Conservation (phyloP, 768 basidiomycete species). For the Lyophyllum atratum region DNA sequence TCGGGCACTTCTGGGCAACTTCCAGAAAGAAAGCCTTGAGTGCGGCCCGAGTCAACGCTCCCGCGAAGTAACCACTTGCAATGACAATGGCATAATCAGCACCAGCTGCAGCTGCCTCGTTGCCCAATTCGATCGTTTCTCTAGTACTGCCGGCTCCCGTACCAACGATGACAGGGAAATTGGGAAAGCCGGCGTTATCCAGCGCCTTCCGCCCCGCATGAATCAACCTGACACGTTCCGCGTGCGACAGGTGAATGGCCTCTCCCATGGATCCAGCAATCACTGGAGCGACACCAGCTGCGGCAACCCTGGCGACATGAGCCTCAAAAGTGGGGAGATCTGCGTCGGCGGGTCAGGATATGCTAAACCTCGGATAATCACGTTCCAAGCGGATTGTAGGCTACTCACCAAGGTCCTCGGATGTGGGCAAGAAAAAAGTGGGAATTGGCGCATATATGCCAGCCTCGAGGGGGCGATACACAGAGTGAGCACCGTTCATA, state of each 20-base stretch:
- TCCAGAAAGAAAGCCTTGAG: conserved; percentile 81
- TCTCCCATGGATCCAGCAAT: conserved; percentile 87
- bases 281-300: conserved; percentile 70
- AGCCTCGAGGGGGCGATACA: conserved; percentile 60
- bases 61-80: conserved; percentile 84
- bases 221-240: conserved; percentile 68
- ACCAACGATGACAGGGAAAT: conserved; percentile 76
- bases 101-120: conserved; percentile 80
- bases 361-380: conserved; percentile 1
- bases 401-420: conserved; percentile 80
- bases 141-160: conserved; percentile 84
- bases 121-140: conserved; percentile 74
- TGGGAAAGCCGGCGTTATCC: conserved; percentile 59
- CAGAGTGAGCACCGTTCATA: conserved; percentile 30
- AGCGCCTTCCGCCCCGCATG: conserved; percentile 68
- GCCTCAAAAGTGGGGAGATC: conserved; percentile 70
- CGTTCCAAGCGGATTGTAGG: neutral
- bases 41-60: conserved; percentile 67
- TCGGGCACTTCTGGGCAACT: conserved; percentile 75
- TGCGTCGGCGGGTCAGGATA: conserved; percentile 21
- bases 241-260: conserved; percentile 69
- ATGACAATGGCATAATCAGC: conserved; percentile 90
- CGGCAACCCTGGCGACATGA: conserved; percentile 66
- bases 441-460: conserved; percentile 88
- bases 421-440: conserved; percentile 74